phyloP scores from a whole-genome alignment of 208 protist species.

The Phytomonas sp. region DNA sequence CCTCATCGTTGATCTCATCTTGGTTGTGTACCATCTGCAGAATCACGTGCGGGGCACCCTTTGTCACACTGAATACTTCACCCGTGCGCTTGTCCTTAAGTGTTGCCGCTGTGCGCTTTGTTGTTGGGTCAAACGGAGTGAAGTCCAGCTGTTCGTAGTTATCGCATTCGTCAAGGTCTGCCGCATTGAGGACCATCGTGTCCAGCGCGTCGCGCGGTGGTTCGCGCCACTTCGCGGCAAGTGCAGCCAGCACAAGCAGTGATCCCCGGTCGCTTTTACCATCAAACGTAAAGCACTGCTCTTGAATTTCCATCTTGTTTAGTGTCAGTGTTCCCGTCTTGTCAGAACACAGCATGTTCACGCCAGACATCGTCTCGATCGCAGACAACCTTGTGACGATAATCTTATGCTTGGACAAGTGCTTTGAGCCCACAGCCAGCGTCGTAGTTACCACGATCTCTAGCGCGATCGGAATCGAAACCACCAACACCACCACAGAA shows the following conservation, averaged over 20 bases:
- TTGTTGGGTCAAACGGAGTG: conserved; percentile 52
- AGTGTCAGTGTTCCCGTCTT: conserved; percentile 93
- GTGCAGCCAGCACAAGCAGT: conserved; percentile 63
- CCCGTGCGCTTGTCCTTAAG: conserved; percentile 49
- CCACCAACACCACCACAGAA: conserved; percentile 85
- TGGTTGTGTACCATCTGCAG: conserved; percentile 67
- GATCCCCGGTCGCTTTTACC: conserved; percentile 45
- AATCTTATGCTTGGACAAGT: conserved; percentile 90
- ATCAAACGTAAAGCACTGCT: conserved; percentile 67
- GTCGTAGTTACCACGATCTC: conserved; percentile 83
- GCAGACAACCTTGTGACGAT: conserved; percentile 91
- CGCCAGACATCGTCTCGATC: conserved; percentile 87
- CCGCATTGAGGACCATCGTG: conserved; percentile 77
- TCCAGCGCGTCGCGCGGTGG: conserved; percentile 85
- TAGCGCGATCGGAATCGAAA: conserved; percentile 89
- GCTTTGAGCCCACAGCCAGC: conserved; percentile 84
- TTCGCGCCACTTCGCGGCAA: conserved; percentile 88
- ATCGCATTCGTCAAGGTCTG: conserved; percentile 71
- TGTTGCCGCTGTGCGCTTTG: conserved; percentile 63
- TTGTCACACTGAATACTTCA: conserved; percentile 73
- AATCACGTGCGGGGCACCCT: conserved; percentile 85
- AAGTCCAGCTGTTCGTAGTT: conserved; percentile 73
- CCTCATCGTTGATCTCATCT: conserved; percentile 62
- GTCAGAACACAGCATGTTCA: conserved; percentile 92
- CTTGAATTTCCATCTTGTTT: conserved; percentile 89